Base-by-base conservation (phyloP, 352 stramenopile species). In the Plasmopara muralis region DNA sequence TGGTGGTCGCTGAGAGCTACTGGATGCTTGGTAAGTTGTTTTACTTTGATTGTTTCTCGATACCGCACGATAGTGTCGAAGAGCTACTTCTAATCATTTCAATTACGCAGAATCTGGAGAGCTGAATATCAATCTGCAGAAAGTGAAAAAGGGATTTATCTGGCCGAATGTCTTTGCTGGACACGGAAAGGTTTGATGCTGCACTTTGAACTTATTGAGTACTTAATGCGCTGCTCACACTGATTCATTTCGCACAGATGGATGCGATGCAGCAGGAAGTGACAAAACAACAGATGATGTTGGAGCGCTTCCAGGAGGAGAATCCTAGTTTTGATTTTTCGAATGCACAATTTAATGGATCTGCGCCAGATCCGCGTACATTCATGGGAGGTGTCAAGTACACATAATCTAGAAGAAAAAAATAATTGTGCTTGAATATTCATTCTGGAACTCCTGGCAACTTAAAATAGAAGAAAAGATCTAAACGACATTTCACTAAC, bases 251-350 rank as follows among this genome's bases (percentile, higher is more conserved):
- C 10, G 14, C 66, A 40, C 37, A 92, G 78, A 52, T 98, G 50
- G 88, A 98, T 70, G 87, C 87, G 20, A 57, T 97, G 25, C 86
- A 88, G 33, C 83, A 96, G 40, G 81, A 98, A 67, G 83, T 95
- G 56, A 92, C 97, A 14, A 93, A 98, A 66, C 90, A 97, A 61
- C 85, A 98, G 64, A 80, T 99, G 59, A 97, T 98, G 90, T 72
- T 98, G 20, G 95, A 99, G 72, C 74, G 96, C 29, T 99, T 98
- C 72, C 93, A 98, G 66, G 92, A 98, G 63, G 95, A 99, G 68
- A 95, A 99, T 70, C 95, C 96, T n/a, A 95, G 96, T 25, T 98
- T 99, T 61, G 96, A 99, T 55, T 99, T 99, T 78, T 96, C 92
- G 10, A 87, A 94, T 48, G 96, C 96, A 28, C 85, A 97, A 56